Conservation (phyloP, 345 rosid genomes). For the Microthlaspi erraticum region DNA sequence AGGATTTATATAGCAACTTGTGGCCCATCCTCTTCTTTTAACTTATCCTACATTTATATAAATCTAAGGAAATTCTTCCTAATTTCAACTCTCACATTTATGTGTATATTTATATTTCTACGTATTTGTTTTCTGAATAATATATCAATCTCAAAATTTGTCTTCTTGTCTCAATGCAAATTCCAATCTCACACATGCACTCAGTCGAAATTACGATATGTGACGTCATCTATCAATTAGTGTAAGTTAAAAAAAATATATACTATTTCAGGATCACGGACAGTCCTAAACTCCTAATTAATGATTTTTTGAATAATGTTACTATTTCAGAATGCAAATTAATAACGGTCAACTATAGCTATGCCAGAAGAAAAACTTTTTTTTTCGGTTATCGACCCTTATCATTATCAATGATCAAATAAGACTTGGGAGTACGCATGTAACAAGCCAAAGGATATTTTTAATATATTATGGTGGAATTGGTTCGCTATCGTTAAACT, state of each 20-base stretch:
- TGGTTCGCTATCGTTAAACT: not conserved
- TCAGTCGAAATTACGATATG: not conserved
- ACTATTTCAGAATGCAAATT: not conserved
- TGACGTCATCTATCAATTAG: not conserved
- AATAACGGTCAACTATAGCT: too few species aligned
- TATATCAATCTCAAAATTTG: constrained; percentile 20
- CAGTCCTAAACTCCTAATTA: too few species aligned
- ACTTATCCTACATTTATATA: constrained; percentile 13
- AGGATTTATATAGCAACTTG: constrained; percentile 57
- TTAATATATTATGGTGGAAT: not conserved
- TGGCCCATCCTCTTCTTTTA: constrained; percentile 44
- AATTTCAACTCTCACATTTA: constrained; percentile 27
- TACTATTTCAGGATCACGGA: not conserved
- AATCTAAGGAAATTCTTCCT: constrained; percentile 24
- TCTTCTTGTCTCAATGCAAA: constrained; percentile 26
- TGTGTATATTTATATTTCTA: constrained; percentile 4
- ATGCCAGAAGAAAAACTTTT: too few species aligned
- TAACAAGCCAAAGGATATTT: constrained; percentile 22
- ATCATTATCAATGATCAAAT: too few species aligned
- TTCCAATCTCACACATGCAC: constrained; percentile 35
- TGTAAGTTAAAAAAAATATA: not conserved
- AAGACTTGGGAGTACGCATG: too few species aligned
- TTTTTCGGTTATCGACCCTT: too few species aligned
- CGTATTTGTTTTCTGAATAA: too few species aligned
- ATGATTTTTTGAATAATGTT: too few species aligned